Evolutionary conservation across 2,329 filamentous ascomycete species (phyloP).

Genomic region (Cercospora berteroae): DNA sequence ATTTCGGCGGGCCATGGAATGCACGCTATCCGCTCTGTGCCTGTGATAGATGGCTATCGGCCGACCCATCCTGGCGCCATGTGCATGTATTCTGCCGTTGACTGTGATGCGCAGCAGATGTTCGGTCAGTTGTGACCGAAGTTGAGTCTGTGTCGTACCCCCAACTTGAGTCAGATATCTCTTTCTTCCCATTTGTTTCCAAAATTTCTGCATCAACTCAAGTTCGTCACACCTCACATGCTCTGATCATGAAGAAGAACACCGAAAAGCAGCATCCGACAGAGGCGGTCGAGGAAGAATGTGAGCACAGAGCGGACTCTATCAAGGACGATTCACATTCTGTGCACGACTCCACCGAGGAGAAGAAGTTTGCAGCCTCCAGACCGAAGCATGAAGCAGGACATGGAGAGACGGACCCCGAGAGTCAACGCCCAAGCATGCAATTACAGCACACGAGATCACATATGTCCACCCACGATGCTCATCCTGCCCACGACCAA

Average conservation of each 20-base stretch:
- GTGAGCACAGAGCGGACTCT: constrained; percentile 13
- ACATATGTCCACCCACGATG: constrained; percentile 36
- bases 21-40: constrained; percentile 4
- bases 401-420: constrained; percentile 16
- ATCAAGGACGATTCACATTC: constrained; percentile 14
- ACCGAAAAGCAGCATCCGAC: constrained; percentile 18
- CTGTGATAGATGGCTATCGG: constrained; percentile 11
- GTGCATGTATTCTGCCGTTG: constrained; percentile 2
- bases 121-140: constrained; percentile 8
- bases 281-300: constrained; percentile 22
- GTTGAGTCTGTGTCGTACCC: not conserved
- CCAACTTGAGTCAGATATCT: constrained; percentile 6
- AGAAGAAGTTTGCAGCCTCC: not conserved
- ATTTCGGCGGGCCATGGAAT: constrained; percentile 14
- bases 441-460: constrained; percentile 32
- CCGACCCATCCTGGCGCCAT: constrained; percentile 15
- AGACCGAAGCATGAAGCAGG: constrained; percentile 11
- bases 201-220: not conserved
- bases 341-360: constrained; percentile 3
- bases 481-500: constrained; percentile 25
- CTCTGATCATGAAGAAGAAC: not conserved
- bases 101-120: constrained; percentile 9
- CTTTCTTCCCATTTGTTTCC: not conserved
- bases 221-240: not conserved
- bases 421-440: constrained; percentile 25